These are phyloP conservation scores for Ordospora colligata DNA, from an alignment of 371 early-diverging fungal genomes.

Conservation along the genomic window DNA sequence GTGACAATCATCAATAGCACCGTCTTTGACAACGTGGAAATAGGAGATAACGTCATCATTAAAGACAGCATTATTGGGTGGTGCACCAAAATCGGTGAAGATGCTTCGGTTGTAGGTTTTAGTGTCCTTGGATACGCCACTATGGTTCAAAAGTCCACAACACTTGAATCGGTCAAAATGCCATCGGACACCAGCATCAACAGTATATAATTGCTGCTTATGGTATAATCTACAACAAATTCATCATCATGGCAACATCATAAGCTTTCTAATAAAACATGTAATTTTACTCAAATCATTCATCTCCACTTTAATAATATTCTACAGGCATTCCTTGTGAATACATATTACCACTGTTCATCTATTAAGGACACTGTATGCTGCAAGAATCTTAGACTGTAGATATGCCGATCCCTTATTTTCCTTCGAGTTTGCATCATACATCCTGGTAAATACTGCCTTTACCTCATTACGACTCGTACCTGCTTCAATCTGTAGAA, in stretches of 20 bases:
- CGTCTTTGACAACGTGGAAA: conserved; percentile 71
- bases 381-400: conserved; percentile 15
- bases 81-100: conserved; percentile 65
- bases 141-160: background rate
- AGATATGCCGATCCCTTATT: conserved; percentile 13
- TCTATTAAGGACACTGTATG: background rate
- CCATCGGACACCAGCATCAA: background rate
- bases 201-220: too few species aligned
- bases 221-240: background rate
- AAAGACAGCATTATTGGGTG: conserved; percentile 84
- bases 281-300: conserved; percentile 10
- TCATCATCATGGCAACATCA: background rate
- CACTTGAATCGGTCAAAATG: background rate
- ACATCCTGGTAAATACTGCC: background rate
- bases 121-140: conserved; percentile 30
- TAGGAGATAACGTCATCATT: conserved; percentile 80
- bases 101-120: background rate
- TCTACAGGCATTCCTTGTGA: background rate
- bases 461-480: background rate
- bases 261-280: background rate
- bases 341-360: background rate
- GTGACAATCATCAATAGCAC: conserved; percentile 78
- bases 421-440: background rate
- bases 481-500: background rate
- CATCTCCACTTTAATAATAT: background rate